Conservation (phyloP, 2,329 filamentous ascomycete genomes). For the Colletotrichum aenigma region DNA sequence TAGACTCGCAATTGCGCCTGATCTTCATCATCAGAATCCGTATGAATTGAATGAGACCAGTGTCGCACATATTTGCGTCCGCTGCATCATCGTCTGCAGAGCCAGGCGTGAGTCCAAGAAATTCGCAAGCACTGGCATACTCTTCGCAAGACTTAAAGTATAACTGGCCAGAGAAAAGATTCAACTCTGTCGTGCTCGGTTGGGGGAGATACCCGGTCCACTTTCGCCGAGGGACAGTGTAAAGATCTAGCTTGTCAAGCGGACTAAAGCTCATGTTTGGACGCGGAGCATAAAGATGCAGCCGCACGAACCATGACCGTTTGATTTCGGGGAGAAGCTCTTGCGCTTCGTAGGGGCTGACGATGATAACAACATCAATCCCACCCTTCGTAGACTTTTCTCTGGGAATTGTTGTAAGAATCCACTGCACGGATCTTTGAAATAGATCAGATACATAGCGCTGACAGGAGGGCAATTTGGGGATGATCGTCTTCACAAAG, state of each 20-base stretch:
- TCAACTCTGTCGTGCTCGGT: constrained; percentile 47
- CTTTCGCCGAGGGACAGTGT: constrained; percentile 33
- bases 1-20: constrained; percentile 37
- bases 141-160: constrained; percentile 61
- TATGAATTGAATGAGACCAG: constrained; percentile 40
- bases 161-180: constrained; percentile 71
- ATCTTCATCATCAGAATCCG: constrained; percentile 37
- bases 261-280: constrained; percentile 36
- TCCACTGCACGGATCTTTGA: constrained; percentile 58
- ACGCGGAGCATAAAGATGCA: constrained; percentile 59
- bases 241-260: constrained; percentile 52
- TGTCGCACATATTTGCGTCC: constrained; percentile 11
- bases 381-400: too few species aligned
- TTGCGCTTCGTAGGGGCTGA: constrained; percentile 68
- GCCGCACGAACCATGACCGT: constrained; percentile 31
- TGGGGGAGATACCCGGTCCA: background rate
- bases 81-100: too few species aligned
- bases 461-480: background rate
- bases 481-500: constrained; percentile 50
- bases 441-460: constrained; percentile 44
- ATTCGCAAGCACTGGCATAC: constrained; percentile 56
- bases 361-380: constrained; percentile 42
- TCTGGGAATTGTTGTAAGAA: constrained; percentile 27
- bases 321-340: constrained; percentile 45
- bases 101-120: constrained; percentile 48